Base-by-base conservation (phyloP, 2,329 filamentous ascomycete species). In the Scolecobasidium constrictum region DNA sequence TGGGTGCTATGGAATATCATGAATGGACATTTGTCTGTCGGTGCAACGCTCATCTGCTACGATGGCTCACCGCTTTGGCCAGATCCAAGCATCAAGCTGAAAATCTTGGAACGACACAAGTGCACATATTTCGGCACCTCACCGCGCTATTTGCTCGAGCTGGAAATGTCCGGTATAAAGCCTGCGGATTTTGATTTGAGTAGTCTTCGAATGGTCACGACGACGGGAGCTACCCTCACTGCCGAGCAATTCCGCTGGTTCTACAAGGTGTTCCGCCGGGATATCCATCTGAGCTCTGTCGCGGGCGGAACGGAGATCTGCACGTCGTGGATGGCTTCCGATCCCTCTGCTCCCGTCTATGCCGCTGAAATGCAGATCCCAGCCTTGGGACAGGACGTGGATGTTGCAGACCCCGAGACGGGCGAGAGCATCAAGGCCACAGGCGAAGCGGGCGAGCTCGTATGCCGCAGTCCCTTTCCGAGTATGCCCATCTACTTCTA, bases 281-380 rank as follows among this genome's bases (percentile, higher is more conserved):
- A 48, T 4, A 52, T 63, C 20, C 67, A 62, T 49, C 54, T 70
- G 4, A 63, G 60, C 17, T 61, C 53, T 38, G 55, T 66, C 4
- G 66, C 66, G 4, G 68, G 68, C 15, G 68, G 68, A 7, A 71
- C 68, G 0, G 68, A 72, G 42, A 60, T 67, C 9, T 64, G 61
- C 1, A 66, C 65, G 3, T 65, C 61, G 2, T 64, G 62, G 46
- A 55, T 65, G 45, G 63, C 63, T n/a, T 61, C 57, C 21, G 63
- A 67, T 46, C 64, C 64, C 1, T 58, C 58, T 5, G 62, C 62
- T 5, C 62, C 63, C 0, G 53, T 71, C 1, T 59, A 66, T 45
- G 55, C 61, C 0, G 67, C 66, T 20, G 65, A 69, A 47, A 67
- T 68, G 51, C 64, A 68, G 44, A 56, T 67, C 31, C 60, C 61